Evolutionary conservation across 495 filamentous ascomycete species (phyloP), one percentile per base, ranked within the genome.

Genomic region (Aspergillus baeticus): DNA sequence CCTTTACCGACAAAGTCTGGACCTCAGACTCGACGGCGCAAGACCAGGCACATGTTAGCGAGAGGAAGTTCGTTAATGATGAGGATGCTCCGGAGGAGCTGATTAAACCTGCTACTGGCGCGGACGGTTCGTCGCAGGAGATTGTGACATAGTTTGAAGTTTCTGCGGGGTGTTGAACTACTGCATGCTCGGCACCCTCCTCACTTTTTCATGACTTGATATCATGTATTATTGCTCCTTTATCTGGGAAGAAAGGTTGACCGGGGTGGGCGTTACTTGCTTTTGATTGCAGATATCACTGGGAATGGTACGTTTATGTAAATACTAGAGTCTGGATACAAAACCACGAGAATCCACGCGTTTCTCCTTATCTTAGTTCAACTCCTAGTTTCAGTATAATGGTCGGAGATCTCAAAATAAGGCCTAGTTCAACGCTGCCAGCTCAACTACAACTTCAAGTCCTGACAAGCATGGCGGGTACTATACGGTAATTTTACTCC

Each of bases 1-100:
- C 78, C n/a, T 91, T 90, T 72, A 77, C 85, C 36, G 90, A 96
- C 71, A 96, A 94, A 70, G 91, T 96, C 18, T 98, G 94, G 94
- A 89, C 84, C 31, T 78, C 89, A 5, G 83, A 78, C 15, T 23
- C 77, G 39, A 10, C 14, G 3, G 13, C 37, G 75, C 69, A 74
- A 73, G 62, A 67, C 39, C 74, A 75, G 47, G 66, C 76, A 55
- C 90, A 92, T 70, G 84, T 96, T 49, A 96, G 92, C 69, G 92
- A 98, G 68, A 79, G 93, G 59, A 96, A 95, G 62, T 97, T 96
- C 76, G 84, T 95, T 43, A 81, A 82, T n/a, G 84, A 90, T 34
- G 82, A 82, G 60, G 73, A 67, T 61, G 78, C 39, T 15, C 77
- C 78, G 21, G 91, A 96, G 72, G 90, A 96, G 67, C 68, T 96